Evolutionary conservation across 768 basidiomycete genomes (phyloP), one percentile per base, ranked within the genome.

Genomic region (Cubamyces sp.): DNA sequence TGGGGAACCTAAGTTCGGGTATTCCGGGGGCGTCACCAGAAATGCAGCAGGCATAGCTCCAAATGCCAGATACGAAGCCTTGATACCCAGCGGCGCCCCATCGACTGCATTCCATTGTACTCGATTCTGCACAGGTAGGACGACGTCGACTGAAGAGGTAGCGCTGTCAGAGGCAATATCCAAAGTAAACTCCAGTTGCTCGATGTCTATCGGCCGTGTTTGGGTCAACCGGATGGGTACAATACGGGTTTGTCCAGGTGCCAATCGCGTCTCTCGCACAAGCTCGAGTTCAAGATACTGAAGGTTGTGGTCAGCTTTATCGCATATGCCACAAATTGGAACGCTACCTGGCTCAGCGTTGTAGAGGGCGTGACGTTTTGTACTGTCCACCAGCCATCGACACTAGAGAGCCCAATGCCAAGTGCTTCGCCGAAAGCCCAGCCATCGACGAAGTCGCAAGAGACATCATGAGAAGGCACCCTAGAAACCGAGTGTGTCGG

Each of bases 391-490:
- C 82, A 84, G 16, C 78, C 79, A 16, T 76, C 73, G 2, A 76
- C 62, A 65, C 82, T 85, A 40, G 83, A 81, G 16, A 92, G 59
- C 1, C 82, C 88, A 2, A 95, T 64, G 2, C 91, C 91, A 3
- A 91, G 51, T 6, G 84, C 84, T 26, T 85, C 73, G 2, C 94
- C 94, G 69, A 94, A 90, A 0, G 90, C 82, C 67, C 80, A 84
- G 0, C 93, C 94, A 60, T 86, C 83, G 1, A 94, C 77, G 64
- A 94, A 87, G 72, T 94, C 85, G 39, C 84, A 84, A 2, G 81
- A 50, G 3, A 92, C 76, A 49, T 87, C 82, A 57, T 86, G 83
- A 16, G 82, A 75, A 3, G 77, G 64, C 47, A 84, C 78, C 37
- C 78, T 80, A n/a, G 72, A 70, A 43, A 86, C 71, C 3, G 68